phyloP scores from a whole-genome alignment of 2,329 filamentous ascomycete species.

The Plenodomus lindquistii region DNA sequence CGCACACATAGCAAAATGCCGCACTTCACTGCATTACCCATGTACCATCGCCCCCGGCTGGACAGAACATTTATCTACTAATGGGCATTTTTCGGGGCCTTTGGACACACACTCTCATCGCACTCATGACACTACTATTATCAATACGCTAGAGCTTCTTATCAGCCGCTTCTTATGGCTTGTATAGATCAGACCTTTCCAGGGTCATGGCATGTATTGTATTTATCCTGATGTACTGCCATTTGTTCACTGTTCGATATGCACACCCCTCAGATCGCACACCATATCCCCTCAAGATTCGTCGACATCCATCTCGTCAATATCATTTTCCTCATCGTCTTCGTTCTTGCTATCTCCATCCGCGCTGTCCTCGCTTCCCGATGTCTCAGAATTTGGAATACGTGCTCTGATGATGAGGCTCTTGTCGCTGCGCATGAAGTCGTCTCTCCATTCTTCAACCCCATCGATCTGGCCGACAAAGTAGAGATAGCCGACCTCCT shows the following conservation, averaged over 20 bases:
- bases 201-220: too few relatives aligned
- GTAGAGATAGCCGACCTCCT: slow-evolving; percentile 35
- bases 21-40: not conserved
- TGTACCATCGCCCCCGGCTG: too few relatives aligned
- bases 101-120: too few relatives aligned
- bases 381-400: not conserved
- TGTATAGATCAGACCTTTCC: not conserved
- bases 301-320: slow-evolving; percentile 5
- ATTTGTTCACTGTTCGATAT: not conserved
- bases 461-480: slow-evolving; percentile 21
- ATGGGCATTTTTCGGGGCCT: too few relatives aligned
- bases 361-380: not conserved
- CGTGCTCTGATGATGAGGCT: slow-evolving; percentile 16
- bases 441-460: slow-evolving; percentile 17
- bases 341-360: slow-evolving; percentile 3
- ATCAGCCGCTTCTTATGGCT: not conserved
- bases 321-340: slow-evolving; percentile 5
- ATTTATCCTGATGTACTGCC: too few relatives aligned
- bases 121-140: too few relatives aligned
- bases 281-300: not conserved
- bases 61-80: too few relatives aligned
- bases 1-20: not conserved
- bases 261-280: not conserved
- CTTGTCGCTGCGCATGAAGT: slow-evolving; percentile 20
- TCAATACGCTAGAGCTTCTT: too few relatives aligned